Conservation (phyloP, 805 yeast genomes). For the Suhomyces kilbournensis region DNA sequence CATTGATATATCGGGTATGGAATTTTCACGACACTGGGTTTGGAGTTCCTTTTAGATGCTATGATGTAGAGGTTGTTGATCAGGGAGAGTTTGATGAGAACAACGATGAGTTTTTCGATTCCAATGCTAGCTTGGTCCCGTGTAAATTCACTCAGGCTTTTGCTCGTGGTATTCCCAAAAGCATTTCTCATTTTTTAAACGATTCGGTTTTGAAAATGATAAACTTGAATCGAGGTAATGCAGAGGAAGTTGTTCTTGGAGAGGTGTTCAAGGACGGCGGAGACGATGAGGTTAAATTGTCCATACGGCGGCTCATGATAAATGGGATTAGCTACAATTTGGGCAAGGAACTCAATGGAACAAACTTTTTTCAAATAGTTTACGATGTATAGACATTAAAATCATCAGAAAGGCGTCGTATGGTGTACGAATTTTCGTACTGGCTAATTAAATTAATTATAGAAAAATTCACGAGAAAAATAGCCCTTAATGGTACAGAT, state of each 20-base stretch:
- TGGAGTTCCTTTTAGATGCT: slow-evolving; percentile 33
- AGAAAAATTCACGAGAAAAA: neutral
- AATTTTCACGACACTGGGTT: slow-evolving; percentile 27
- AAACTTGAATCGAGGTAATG: slow-evolving; percentile 39
- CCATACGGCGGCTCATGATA: slow-evolving; percentile 24
- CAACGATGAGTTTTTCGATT: slow-evolving; percentile 19
- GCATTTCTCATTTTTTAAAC: slow-evolving; percentile 35
- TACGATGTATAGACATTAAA: slow-evolving; percentile 14
- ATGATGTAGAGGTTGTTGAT: slow-evolving; percentile 29
- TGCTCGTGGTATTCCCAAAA: slow-evolving; percentile 15
- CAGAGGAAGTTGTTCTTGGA: slow-evolving; percentile 33
- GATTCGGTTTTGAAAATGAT: slow-evolving; percentile 30
- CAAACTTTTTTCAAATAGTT: slow-evolving; percentile 30
- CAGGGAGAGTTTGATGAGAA: slow-evolving; percentile 30
- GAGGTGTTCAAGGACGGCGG: slow-evolving; percentile 35
- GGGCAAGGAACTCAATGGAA: slow-evolving; percentile 40
- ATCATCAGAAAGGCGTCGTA: neutral
- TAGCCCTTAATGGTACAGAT: neutral
- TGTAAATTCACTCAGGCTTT: slow-evolving; percentile 15
- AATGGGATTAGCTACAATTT: slow-evolving; percentile 34
- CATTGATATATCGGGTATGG: slow-evolving; percentile 27
- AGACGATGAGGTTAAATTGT: slow-evolving; percentile 14
- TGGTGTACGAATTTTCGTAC: neutral
- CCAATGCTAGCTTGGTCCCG: slow-evolving; percentile 10
- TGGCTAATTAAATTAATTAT: neutral